Base-by-base conservation (phyloP, 2,329 filamentous ascomycete genomes). In the Colletotrichum sp. region DNA sequence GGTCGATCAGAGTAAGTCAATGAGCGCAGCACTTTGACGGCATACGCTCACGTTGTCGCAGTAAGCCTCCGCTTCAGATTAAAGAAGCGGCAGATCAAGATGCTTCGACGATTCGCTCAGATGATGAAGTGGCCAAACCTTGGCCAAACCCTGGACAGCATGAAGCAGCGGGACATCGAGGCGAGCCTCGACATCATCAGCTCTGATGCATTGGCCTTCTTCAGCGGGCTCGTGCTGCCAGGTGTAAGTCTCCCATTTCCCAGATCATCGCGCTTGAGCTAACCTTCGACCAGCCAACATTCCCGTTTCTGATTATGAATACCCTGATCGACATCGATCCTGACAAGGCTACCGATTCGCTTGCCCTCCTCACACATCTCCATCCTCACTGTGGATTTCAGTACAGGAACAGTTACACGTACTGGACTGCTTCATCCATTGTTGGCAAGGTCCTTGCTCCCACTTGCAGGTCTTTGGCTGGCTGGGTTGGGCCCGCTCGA, bases 51-150 rank as follows among this genome's bases (percentile, higher is more conserved):
- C 30, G 44, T 12, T 30, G n/a, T 25, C n/a, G 25, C 79, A 83
- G 90, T 94, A 63, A 90, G 88, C 75, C 90, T 95, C 61, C 90
- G 92, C 19, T 91, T 93, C 77, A 91, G 90, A 80, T 87, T 91
- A 70, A 93, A 93, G 84, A 90, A 90, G 80, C 88, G 90, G 27
- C 94, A 95, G 82, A 91, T 93, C 76, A 93, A 93, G 81, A 91
- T 93, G 81, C 85, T 96, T 59, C 90, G 90, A 78, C 89, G 90
- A 44, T 95, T 96, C 81, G 93, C 93, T 13, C 88, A 91, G 80
- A 91, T 90, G 80, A 92, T 96, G 87, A 95, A 94, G 83, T 96
- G 94, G 94, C 94, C 94, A 2, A 95, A 95, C 79, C 89, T 95
- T 74, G 86, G 86, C 25, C 91, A 91, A 74, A 92, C 94, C 8